Evolutionary conservation across 1,139 yeast genomes (phyloP).

Genomic region (Kluyveromyces marxianus): DNA sequence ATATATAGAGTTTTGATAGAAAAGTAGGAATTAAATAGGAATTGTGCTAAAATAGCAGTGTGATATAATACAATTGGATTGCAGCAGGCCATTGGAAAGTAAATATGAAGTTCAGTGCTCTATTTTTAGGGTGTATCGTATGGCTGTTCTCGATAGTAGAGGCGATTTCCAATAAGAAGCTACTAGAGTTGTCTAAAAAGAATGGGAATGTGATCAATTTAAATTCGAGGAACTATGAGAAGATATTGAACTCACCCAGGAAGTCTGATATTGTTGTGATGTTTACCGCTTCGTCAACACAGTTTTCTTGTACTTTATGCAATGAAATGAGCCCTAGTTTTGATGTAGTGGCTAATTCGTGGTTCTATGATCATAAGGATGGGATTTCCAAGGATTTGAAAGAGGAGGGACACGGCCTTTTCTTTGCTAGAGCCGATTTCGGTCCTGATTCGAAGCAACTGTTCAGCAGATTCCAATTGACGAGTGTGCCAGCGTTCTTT

Average conservation of each 20-base stretch:
- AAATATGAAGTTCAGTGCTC: neutral
- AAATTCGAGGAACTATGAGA: conserved; percentile 54
- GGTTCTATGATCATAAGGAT: conserved; percentile 43
- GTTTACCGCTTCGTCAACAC: conserved; percentile 66
- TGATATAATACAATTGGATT: too few species aligned
- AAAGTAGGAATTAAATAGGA: too few species aligned
- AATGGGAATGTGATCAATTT: conserved; percentile 39
- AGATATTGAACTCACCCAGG: conserved; percentile 57
- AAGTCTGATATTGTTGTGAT: conserved; percentile 59
- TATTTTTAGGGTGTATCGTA: neutral
- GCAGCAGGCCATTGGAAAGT: too few species aligned
- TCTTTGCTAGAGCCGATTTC: conserved; percentile 72
- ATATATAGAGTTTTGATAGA: too few species aligned
- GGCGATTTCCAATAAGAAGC: conserved; percentile 20
- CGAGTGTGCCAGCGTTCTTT: conserved; percentile 73
- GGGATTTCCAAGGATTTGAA: conserved; percentile 31
- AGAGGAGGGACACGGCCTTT: conserved; percentile 42
- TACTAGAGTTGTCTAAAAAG: conserved; percentile 20
- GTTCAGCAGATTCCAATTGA: conserved; percentile 51
- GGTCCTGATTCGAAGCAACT: conserved; percentile 40
- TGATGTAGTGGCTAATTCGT: conserved; percentile 53
- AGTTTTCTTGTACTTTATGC: conserved; percentile 75
- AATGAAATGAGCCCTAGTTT: conserved; percentile 61
- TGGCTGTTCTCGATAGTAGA: conserved; percentile 5
- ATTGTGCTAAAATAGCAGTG: too few species aligned